Evolutionary conservation across 2,329 filamentous ascomycete genomes (phyloP).

Genomic region (Beauveria varroae): DNA sequence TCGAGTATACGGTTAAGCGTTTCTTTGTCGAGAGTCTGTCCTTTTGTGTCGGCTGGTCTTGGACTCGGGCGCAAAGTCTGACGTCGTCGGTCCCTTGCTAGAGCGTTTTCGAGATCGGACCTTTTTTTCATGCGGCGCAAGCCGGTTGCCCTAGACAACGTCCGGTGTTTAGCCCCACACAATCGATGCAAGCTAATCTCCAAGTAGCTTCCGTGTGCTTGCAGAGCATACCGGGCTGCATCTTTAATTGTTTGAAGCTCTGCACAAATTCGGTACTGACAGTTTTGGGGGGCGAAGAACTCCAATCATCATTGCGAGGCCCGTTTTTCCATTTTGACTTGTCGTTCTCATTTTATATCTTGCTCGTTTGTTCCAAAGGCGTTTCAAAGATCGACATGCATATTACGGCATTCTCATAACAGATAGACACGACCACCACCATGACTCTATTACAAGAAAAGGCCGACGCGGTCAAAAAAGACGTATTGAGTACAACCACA

Average conservation of each 20-base stretch:
- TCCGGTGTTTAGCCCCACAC: constrained; percentile 25
- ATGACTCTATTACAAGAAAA: constrained; percentile 39
- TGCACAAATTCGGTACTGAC: not conserved
- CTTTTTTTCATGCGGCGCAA: constrained; percentile 1
- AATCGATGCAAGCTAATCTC: not conserved
- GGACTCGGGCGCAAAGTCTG: not conserved
- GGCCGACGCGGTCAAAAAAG: constrained; percentile 44
- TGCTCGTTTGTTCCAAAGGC: not conserved
- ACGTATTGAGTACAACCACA: constrained; percentile 43
- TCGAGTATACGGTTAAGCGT: not conserved
- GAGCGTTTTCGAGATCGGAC: not conserved
- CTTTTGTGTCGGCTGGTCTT: not conserved
- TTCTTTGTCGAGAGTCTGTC: not conserved
- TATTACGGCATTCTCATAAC: constrained; percentile 17
- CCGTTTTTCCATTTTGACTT: not conserved
- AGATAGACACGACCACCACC: constrained; percentile 18
- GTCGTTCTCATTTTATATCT: not conserved
- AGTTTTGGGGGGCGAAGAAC: not conserved
- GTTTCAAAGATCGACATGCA: constrained; percentile 26
- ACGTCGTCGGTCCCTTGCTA: not conserved
- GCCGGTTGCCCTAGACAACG: constrained; percentile 31
- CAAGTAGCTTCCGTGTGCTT: not conserved
- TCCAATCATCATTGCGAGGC: not conserved
- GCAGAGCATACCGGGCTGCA: not conserved
- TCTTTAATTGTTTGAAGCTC: constrained; percentile 3